A percentile compares a stretch with the other conserved stretches of the same genome.
These are phyloP conservation scores for Camellia japonica DNA, from an alignment of 148 eudicot species.

Conservation along the genomic window DNA sequence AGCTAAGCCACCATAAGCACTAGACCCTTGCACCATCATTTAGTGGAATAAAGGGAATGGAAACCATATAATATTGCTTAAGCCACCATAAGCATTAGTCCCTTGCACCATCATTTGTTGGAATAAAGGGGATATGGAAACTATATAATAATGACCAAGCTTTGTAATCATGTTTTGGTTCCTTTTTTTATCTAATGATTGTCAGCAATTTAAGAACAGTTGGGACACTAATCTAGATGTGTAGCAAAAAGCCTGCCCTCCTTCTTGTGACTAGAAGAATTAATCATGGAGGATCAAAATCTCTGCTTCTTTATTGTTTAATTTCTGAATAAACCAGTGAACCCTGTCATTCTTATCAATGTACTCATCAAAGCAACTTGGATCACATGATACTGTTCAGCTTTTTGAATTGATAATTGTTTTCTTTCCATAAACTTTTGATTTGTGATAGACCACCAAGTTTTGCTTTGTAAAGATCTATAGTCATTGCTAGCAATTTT, in stretches of 20 bases:
- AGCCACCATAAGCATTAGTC: no score
- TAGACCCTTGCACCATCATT: no score
- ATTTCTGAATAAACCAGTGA: neutral
- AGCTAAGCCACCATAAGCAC: no score
- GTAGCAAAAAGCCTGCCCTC: neutral
- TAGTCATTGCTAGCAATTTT: conserved; percentile 1
- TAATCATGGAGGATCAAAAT: neutral
- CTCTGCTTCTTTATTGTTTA: neutral
- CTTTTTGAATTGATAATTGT: neutral
- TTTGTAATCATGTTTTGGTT: conserved; percentile 14
- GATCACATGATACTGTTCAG: conserved; percentile 4
- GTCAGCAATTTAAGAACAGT: conserved; percentile 3
- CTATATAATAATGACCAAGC: no score
- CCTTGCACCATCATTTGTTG: no score
- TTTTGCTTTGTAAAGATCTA: neutral
- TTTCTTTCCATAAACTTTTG: neutral
- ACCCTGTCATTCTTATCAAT: neutral
- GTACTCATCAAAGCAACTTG: conserved; percentile 7
- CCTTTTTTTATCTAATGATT: conserved; percentile 1
- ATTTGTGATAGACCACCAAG: neutral
- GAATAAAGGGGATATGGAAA: neutral
- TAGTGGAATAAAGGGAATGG: no score
- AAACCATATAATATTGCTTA: no score
- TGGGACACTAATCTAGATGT: neutral
- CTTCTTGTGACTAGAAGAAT: neutral